A percentile compares a stretch with the other conserved stretches of the same genome.
Evolutionary conservation across 257 asterid species (phyloP).

Genomic region (Ocimum tenuiflorum): DNA sequence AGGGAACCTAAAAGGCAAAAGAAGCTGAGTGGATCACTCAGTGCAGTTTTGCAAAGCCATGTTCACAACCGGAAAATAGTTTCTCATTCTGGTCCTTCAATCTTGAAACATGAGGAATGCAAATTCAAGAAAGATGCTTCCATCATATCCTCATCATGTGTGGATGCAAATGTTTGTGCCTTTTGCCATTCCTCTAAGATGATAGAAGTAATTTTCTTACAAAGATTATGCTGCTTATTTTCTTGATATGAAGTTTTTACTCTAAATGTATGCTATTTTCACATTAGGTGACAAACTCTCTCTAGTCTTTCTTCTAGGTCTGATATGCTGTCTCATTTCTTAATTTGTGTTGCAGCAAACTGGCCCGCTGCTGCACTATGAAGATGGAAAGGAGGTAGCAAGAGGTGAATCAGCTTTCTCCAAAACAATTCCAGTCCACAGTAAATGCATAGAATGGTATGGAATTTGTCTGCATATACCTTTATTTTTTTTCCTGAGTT

Average conservation of each 20-base stretch:
- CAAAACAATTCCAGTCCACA: conserved; percentile 56
- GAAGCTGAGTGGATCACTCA: conserved; percentile 37
- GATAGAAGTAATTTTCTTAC: conserved; percentile 52
- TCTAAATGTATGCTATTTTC: background rate
- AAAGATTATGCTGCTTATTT: background rate
- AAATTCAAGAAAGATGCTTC: conserved; percentile 26
- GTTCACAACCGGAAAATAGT: conserved; percentile 15
- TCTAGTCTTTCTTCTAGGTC: background rate
- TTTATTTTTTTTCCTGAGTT: background rate
- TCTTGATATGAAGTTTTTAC: background rate
- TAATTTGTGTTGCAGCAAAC: conserved; percentile 45
- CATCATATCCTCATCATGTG: conserved; percentile 20
- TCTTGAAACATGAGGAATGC: conserved; percentile 23
- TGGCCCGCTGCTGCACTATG: conserved; percentile 64
- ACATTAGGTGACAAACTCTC: background rate
- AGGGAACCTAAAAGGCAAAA: conserved; percentile 69
- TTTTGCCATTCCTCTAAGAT: conserved; percentile 68
- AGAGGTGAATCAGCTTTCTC: conserved; percentile 31
- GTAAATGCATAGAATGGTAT: conserved; percentile 84
- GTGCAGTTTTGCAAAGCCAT: conserved; percentile 20
- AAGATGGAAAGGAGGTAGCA: conserved; percentile 60
- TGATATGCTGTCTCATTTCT: conserved; percentile 4
- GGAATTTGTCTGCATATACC: conserved; percentile 13
- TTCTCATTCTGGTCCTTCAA: conserved; percentile 24
- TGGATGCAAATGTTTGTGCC: conserved; percentile 44